Evolutionary conservation across 495 filamentous ascomycete genomes (phyloP).

Genomic region (Chaetomium cochliodes): DNA sequence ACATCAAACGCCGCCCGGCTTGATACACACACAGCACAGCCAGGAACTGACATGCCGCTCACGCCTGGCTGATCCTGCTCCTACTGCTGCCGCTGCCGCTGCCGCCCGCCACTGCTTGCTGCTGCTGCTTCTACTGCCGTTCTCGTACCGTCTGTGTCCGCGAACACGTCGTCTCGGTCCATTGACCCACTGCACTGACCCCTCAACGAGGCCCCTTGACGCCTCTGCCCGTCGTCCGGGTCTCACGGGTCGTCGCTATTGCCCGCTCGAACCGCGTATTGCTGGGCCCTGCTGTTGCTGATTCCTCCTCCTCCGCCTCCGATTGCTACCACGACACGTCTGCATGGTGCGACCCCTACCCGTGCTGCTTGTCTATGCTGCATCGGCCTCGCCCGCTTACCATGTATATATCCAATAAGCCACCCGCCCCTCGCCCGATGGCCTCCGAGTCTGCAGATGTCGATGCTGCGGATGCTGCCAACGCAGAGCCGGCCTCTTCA

Average conservation of each 20-base stretch:
- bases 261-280: neutral
- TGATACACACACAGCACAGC: neutral
- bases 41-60: constrained; percentile 20
- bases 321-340: constrained; percentile 29
- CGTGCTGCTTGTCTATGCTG: constrained; percentile 21
- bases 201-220: constrained; percentile 3
- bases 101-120: neutral
- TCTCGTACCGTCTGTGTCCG: constrained; percentile 24
- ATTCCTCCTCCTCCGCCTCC: constrained; percentile 9
- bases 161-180: constrained; percentile 18
- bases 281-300: constrained; percentile 7
- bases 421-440: constrained; percentile 25
- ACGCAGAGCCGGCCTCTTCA: constrained; percentile 21
- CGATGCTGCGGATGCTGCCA: constrained; percentile 26
- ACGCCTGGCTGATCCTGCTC: neutral
- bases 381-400: constrained; percentile 22
- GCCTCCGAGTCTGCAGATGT: constrained; percentile 20
- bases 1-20: constrained; percentile 9
- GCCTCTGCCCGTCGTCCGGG: constrained; percentile 10
- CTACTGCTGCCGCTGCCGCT: constrained; percentile 1
- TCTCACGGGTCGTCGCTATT: constrained; percentile 16
- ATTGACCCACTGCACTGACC: constrained; percentile 6
- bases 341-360: constrained; percentile 35
- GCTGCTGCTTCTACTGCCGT: too few species aligned
- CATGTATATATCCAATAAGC: constrained; percentile 38